Percentiles rank a stretch among this genome's conserved stretches.
Evolutionary conservation across 768 basidiomycete species (phyloP).

Genomic region (Ephemerocybe angulata): DNA sequence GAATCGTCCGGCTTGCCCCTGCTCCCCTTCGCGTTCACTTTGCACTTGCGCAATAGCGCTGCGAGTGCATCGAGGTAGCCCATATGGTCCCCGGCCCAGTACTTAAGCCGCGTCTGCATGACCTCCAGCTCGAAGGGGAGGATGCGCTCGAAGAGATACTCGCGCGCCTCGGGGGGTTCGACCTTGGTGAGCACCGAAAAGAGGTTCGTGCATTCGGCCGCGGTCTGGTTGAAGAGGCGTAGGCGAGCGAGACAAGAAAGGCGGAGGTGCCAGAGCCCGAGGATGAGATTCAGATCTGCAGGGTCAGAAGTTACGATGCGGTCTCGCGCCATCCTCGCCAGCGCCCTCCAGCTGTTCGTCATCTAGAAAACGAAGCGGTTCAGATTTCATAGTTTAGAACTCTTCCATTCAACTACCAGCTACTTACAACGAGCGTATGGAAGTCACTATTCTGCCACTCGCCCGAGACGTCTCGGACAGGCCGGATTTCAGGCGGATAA

Average conservation of each 20-base stretch:
- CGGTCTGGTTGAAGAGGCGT: slow-evolving; percentile 82
- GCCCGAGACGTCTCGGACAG: slow-evolving; percentile 67
- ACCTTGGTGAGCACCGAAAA: slow-evolving; percentile 65
- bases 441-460: slow-evolving; percentile 72
- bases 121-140: slow-evolving; percentile 64
- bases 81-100: slow-evolving; percentile 80
- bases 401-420: neutral
- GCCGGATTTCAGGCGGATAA: slow-evolving; percentile 69
- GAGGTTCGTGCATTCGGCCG: slow-evolving; percentile 78
- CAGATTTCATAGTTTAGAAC: slow-evolving; percentile 13
- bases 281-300: slow-evolving; percentile 57
- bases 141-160: slow-evolving; percentile 57
- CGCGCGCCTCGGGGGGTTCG: slow-evolving; percentile 47
- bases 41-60: slow-evolving; percentile 61
- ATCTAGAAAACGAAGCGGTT: slow-evolving; percentile 45
- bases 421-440: slow-evolving; percentile 76
- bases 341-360: slow-evolving; percentile 83
- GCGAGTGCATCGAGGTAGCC: slow-evolving; percentile 74
- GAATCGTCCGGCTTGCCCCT: slow-evolving; percentile 20
- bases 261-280: slow-evolving; percentile 84
- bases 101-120: slow-evolving; percentile 69
- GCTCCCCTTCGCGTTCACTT: slow-evolving; percentile 44
- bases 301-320: slow-evolving; percentile 68
- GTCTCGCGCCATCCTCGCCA: slow-evolving; percentile 83
- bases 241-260: slow-evolving; percentile 75